Conservation (phyloP, 257 asterid species). For the Penstemon eatonii region DNA sequence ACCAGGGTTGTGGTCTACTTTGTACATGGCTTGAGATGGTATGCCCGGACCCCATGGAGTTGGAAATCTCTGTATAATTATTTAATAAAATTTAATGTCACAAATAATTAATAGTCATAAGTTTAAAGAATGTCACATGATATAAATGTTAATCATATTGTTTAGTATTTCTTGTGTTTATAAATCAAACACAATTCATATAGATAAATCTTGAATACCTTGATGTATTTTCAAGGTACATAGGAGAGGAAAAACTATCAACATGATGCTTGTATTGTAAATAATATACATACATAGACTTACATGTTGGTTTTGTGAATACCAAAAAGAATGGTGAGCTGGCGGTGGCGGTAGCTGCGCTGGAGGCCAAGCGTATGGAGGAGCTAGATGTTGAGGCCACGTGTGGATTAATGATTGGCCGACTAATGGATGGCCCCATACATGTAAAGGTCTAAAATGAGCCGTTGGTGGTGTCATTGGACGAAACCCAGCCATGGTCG, state of each 20-base stretch:
- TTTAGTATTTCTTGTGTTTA: too few species aligned
- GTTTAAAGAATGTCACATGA: too few species aligned
- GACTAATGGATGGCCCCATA: constrained; percentile 93
- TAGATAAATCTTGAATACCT: too few species aligned
- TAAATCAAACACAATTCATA: too few species aligned
- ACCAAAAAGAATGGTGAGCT: constrained; percentile 59
- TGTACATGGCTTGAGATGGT: constrained; percentile 54
- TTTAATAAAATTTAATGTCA: background rate
- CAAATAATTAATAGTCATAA: too few species aligned
- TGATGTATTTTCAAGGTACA: too few species aligned
- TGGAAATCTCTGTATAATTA: constrained; percentile 52
- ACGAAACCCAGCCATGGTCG: constrained; percentile 48
- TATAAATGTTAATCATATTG: too few species aligned
- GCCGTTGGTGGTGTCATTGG: constrained; percentile 54
- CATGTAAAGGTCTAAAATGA: constrained; percentile 84
- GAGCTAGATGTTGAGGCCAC: constrained; percentile 76
- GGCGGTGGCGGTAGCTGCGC: constrained; percentile 33
- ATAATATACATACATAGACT: constrained; percentile 15
- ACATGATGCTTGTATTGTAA: background rate
- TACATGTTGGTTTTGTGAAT: constrained; percentile 59
- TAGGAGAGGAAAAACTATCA: too few species aligned
- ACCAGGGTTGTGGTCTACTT: constrained; percentile 42
- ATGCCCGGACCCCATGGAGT: constrained; percentile 52
- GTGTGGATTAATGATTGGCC: constrained; percentile 73
- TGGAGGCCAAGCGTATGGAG: constrained; percentile 40